Conservation (phyloP, 1,284 basidiomycete species). For the Marasmius fiardii region DNA sequence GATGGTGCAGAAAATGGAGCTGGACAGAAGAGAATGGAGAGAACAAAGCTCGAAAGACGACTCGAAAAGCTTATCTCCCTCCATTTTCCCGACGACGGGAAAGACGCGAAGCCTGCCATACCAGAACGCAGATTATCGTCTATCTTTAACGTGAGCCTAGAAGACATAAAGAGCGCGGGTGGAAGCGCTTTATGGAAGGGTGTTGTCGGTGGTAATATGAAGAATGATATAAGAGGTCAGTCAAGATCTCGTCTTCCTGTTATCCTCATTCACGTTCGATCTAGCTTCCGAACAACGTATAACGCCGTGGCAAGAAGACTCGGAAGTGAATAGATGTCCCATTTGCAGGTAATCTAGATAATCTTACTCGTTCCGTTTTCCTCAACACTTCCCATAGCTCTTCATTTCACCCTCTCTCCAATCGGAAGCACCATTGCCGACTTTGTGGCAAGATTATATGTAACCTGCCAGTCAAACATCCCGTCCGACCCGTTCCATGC, state of each 20-base stretch:
- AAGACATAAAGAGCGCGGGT: constrained; percentile 29
- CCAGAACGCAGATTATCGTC: constrained; percentile 45
- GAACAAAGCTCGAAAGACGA: constrained; percentile 75
- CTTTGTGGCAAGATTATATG: constrained; percentile 93
- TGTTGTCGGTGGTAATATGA: constrained; percentile 38
- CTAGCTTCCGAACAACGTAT: constrained; percentile 86
- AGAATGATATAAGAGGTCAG: constrained; percentile 59
- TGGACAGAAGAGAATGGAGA: constrained; percentile 55
- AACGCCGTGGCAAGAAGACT: constrained; percentile 93
- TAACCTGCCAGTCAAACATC: constrained; percentile 78
- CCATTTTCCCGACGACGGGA: constrained; percentile 64
- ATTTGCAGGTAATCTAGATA: constrained; percentile 70
- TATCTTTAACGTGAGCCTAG: constrained; percentile 53
- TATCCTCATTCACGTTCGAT: constrained; percentile 12
- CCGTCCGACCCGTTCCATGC: constrained; percentile 67
- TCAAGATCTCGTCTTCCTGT: constrained; percentile 8
- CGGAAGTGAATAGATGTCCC: constrained; percentile 72
- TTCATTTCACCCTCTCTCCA: constrained; percentile 85
- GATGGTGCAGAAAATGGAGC: constrained; percentile 42
- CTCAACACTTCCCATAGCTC: constrained; percentile 40
- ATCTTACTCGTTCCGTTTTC: neutral
- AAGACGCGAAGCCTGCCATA: constrained; percentile 12
- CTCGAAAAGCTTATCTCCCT: constrained; percentile 84
- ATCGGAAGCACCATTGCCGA: constrained; percentile 96
- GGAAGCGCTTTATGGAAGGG: constrained; percentile 63